A percentile compares a stretch with the other conserved stretches of the same genome.
phyloP scores from a whole-genome alignment of 2,329 filamentous ascomycete genomes.

The Pseudopyricularia javanii region DNA sequence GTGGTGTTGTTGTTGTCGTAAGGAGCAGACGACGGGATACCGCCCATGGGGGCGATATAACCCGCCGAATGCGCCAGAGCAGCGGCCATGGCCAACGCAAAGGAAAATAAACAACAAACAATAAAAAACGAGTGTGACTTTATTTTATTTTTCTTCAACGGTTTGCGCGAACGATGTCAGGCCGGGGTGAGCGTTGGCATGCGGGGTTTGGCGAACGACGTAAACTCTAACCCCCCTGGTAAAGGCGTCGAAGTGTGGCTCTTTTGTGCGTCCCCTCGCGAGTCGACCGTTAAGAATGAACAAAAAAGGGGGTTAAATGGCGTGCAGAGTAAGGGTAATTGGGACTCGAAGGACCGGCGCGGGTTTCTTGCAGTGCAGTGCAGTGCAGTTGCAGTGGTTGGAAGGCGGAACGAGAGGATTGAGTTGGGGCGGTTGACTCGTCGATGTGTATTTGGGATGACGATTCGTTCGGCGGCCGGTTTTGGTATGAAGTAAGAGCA shows the following conservation, averaged over 20 bases:
- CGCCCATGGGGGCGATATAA: neutral
- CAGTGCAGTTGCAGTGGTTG: neutral
- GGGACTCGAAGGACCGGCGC: neutral
- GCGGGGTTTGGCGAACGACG: neutral
- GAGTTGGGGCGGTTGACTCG: neutral
- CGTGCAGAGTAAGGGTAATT: neutral
- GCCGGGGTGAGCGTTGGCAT: neutral
- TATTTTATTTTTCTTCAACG: conserved; percentile 8
- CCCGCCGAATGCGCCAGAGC: conserved; percentile 3
- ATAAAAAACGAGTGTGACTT: conserved; percentile 88
- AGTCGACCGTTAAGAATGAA: neutral
- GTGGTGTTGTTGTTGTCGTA: neutral
- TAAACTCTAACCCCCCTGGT: neutral
- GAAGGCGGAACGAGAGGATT: neutral
- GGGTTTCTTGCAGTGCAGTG: neutral
- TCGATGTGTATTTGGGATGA: neutral
- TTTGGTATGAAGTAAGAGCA: too few species aligned
- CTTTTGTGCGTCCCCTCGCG: neutral
- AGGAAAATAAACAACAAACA: too few species aligned
- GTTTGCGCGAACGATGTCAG: neutral
- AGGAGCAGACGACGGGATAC: neutral
- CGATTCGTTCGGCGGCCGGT: too few species aligned
- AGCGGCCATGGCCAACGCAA: neutral
- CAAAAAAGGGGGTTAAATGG: neutral
- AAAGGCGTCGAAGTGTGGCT: too few species aligned